These are phyloP conservation scores for Trifolium subterraneum DNA, from an alignment of 306 rosid genomes.

Conservation along the genomic window DNA sequence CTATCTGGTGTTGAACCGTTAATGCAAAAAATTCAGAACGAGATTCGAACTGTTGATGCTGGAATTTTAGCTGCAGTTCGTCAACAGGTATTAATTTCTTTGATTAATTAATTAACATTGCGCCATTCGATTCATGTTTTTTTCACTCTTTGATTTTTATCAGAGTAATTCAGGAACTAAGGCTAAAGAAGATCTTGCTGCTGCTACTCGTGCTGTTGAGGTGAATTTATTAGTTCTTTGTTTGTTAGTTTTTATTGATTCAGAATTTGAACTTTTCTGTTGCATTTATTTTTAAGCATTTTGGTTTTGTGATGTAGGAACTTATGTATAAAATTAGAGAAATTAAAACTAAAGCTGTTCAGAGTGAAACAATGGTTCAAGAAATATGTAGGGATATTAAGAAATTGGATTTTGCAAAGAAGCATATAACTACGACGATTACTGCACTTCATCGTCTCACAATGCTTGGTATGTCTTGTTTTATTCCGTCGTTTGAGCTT, in stretches of 20 bases:
- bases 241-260: background rate
- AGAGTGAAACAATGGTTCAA: conserved; percentile 98
- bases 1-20: conserved; percentile 93
- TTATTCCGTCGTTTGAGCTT: conserved; percentile 6
- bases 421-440: conserved; percentile 95
- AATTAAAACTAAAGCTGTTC: conserved; percentile 94
- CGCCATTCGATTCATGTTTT: background rate
- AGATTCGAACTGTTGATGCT: conserved; percentile 92
- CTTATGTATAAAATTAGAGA: conserved; percentile 96
- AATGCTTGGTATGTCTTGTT: conserved; percentile 74
- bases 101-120: background rate
- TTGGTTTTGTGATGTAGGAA: conserved; percentile 62
- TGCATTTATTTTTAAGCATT: conserved; percentile 17
- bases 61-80: conserved; percentile 94
- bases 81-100: conserved; percentile 63
- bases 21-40: conserved; percentile 94
- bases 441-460: conserved; percentile 99
- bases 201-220: conserved; percentile 92
- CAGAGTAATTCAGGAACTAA: conserved; percentile 97
- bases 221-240: conserved; percentile 36
- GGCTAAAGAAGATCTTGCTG: conserved; percentile 98
- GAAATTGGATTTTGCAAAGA: conserved; percentile 96
- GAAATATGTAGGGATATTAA: conserved; percentile 98
- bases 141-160: conserved; percentile 30
- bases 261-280: conserved; percentile 8